Conservation (phyloP, 164 flowering plant species). For the Dillenia suffruticosa region DNA sequence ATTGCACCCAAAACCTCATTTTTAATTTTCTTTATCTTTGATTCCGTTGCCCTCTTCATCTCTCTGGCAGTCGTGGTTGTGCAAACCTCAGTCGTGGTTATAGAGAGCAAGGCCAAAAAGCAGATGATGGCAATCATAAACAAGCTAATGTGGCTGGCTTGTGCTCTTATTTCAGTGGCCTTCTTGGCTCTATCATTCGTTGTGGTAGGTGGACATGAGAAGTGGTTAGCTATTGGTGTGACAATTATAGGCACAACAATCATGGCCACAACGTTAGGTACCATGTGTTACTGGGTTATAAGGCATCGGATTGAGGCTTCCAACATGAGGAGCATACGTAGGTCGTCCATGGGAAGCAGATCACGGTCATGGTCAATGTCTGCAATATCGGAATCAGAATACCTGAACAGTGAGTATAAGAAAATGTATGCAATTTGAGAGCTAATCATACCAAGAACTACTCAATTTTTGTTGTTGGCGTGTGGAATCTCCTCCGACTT, state of each 20-base stretch:
- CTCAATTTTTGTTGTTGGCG: not conserved
- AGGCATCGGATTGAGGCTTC: slow-evolving; percentile 69
- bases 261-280: slow-evolving; percentile 76
- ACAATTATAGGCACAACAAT: slow-evolving; percentile 70
- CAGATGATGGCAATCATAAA: slow-evolving; percentile 88
- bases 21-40: slow-evolving; percentile 77
- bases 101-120: slow-evolving; percentile 93
- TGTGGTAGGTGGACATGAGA: slow-evolving; percentile 66
- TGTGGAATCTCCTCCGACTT: no score
- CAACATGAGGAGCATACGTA: slow-evolving; percentile 50
- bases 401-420: slow-evolving; percentile 48
- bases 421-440: slow-evolving; percentile 78
- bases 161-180: slow-evolving; percentile 78
- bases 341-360: slow-evolving; percentile 48
- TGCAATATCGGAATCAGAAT: slow-evolving; percentile 56
- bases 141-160: slow-evolving; percentile 98
- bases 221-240: slow-evolving; percentile 82
- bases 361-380: slow-evolving; percentile 54
- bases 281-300: slow-evolving; percentile 81
- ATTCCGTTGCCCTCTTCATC: slow-evolving; percentile 83
- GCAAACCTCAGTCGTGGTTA: slow-evolving; percentile 91
- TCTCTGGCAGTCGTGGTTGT: slow-evolving; percentile 73
- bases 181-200: slow-evolving; percentile 71
- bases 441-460: not conserved
- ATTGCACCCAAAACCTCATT: slow-evolving; percentile 56